Percentiles rank a stretch among this genome's conserved stretches.
Evolutionary conservation across 2,329 filamentous ascomycete species (phyloP).

Genomic region (Tolypocladium tropicale): DNA sequence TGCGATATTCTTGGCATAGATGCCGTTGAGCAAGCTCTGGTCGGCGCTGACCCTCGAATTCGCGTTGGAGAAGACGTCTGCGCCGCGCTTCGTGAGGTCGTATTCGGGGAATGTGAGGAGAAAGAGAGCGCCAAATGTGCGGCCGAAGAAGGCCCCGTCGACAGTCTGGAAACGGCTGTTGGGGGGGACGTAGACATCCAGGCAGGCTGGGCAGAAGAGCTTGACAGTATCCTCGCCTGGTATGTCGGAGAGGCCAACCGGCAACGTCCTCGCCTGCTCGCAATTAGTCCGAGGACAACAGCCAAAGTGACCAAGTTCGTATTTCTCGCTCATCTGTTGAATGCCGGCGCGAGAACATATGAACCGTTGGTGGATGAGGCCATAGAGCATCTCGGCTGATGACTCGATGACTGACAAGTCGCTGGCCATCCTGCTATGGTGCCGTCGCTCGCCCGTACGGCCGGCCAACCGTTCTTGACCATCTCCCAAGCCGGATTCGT

Average conservation of each 20-base stretch:
- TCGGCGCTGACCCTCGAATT: conserved; percentile 25
- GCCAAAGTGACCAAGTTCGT: conserved; percentile 93
- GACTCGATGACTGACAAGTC: conserved; percentile 94
- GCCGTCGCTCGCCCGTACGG: conserved; percentile 56
- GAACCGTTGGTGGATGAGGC: conserved; percentile 95
- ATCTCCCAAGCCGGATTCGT: conserved; percentile 50
- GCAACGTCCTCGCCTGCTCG: conserved; percentile 79
- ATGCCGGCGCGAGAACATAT: conserved; percentile 95
- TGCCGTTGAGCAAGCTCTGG: conserved; percentile 65
- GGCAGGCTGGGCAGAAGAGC: conserved; percentile 91
- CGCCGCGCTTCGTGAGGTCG: conserved; percentile 66
- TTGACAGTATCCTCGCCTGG: conserved; percentile 97
- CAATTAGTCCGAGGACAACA: conserved; percentile 92
- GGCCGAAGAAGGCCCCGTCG: conserved; percentile 95
- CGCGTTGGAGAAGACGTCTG: conserved; percentile 39
- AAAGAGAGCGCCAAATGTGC: conserved; percentile 93
- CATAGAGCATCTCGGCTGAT: conserved; percentile 96
- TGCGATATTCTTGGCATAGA: conserved; percentile 77
- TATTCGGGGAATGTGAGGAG: conserved; percentile 98
- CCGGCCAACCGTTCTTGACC: conserved; percentile 43
- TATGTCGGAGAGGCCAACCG: conserved; percentile 88
- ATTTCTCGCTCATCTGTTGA: conserved; percentile 99
- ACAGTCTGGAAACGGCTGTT: conserved; percentile 97
- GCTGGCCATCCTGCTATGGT: conserved; percentile 75
- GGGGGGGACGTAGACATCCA: conserved; percentile 94